These are phyloP conservation scores for Diplotaxis tenuifolia DNA, from an alignment of 345 rosid genomes.

Conservation along the genomic window DNA sequence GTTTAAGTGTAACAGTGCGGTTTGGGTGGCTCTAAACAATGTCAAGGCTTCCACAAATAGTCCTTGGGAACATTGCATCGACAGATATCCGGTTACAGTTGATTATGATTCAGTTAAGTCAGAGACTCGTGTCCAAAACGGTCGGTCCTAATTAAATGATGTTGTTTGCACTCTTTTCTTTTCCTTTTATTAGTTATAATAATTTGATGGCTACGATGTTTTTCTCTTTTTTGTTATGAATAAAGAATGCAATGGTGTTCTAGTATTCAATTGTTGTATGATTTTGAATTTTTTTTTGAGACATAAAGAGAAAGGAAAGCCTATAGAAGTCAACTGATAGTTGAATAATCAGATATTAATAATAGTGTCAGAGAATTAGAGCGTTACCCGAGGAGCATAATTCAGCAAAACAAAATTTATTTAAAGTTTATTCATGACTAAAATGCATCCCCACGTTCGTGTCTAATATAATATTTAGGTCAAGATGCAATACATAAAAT, in stretches of 20 bases:
- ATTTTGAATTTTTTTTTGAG: background rate
- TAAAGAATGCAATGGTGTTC: slow-evolving; percentile 24
- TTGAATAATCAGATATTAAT: slow-evolving; percentile 20
- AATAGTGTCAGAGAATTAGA: slow-evolving; percentile 35
- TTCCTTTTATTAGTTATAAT: slow-evolving; percentile 7
- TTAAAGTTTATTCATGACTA: too few species aligned
- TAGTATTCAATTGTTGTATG: slow-evolving; percentile 5
- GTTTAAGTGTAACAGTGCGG: slow-evolving; percentile 88
- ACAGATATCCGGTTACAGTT: slow-evolving; percentile 58
- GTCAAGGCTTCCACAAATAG: slow-evolving; percentile 49
- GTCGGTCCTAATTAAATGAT: slow-evolving; percentile 22
- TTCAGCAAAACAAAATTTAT: too few species aligned
- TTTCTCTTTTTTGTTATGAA: slow-evolving; percentile 23
- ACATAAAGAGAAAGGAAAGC: slow-evolving; percentile 24
- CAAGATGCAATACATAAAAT: background rate
- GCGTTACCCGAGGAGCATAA: slow-evolving; percentile 21
- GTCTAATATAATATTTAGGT: too few species aligned
- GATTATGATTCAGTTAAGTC: slow-evolving; percentile 17
- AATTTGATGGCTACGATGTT: slow-evolving; percentile 2
- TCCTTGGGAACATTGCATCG: slow-evolving; percentile 70
- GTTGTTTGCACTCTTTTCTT: background rate
- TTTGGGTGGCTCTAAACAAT: slow-evolving; percentile 59
- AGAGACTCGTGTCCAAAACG: slow-evolving; percentile 19
- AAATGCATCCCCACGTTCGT: background rate
- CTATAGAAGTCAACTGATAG: slow-evolving; percentile 22